Evolutionary conservation across 2,329 filamentous ascomycete species (phyloP).

Genomic region (Penicillium sp.): DNA sequence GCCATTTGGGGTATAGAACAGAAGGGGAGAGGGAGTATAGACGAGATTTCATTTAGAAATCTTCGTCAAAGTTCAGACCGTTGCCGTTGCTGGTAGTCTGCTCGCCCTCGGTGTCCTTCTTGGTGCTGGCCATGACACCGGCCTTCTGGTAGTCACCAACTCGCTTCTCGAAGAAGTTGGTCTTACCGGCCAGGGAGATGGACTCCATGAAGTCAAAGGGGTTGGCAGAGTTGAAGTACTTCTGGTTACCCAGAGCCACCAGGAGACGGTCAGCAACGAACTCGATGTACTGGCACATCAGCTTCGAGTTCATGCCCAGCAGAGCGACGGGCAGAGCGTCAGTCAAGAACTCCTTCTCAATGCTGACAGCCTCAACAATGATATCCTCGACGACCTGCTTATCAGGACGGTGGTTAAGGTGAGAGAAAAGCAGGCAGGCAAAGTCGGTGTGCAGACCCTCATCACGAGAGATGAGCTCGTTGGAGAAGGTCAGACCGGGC

Average conservation of each 20-base stretch:
- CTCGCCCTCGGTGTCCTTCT: conserved; percentile 56
- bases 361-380: conserved; percentile 86
- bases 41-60: conserved; percentile 64
- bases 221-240: conserved; percentile 87
- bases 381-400: conserved; percentile 76
- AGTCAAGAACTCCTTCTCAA: conserved; percentile 96
- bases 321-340: conserved; percentile 89
- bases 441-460: conserved; percentile 99
- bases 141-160: conserved; percentile 99
- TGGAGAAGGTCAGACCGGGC: conserved; percentile 97
- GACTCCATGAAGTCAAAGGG: conserved; percentile 99
- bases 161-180: conserved; percentile 99
- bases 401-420: conserved; percentile 84
- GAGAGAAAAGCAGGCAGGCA: conserved; percentile 94
- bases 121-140: conserved; percentile 91
- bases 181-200: conserved; percentile 97
- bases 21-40: conserved; percentile 6
- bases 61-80: conserved; percentile 90
- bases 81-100: conserved; percentile 45
- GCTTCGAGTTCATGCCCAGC: conserved; percentile 91
- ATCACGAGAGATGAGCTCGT: conserved; percentile 98
- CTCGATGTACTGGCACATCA: conserved; percentile 99
- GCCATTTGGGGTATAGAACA: conserved; percentile 23
- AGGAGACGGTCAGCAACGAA: conserved; percentile 96
- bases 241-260: conserved; percentile 85